Evolutionary conservation across 1,284 basidiomycete species (phyloP).

Genomic region (Meira miltonrushii): DNA sequence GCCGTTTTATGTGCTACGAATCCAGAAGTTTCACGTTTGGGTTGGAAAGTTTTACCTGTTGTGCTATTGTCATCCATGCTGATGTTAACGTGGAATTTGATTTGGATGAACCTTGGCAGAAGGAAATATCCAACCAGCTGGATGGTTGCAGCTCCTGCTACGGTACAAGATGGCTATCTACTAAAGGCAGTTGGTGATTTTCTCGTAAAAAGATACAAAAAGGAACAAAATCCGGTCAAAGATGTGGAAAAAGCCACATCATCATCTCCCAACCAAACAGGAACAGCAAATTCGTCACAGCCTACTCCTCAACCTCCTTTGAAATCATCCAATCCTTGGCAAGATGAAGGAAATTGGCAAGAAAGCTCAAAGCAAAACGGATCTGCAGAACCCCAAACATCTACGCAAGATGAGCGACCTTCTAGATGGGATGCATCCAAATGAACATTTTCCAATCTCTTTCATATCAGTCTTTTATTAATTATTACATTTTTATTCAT

Average conservation of each 20-base stretch:
- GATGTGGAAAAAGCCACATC: neutral
- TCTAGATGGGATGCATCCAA: conserved; percentile 5
- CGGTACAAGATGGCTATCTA: neutral
- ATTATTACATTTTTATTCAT: neutral
- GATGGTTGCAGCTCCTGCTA: neutral
- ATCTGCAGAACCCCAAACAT: neutral
- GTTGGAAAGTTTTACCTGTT: conserved; percentile 29
- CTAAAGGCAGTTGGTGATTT: neutral
- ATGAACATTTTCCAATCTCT: neutral
- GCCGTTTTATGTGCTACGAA: conserved; percentile 26
- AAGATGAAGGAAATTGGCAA: conserved; percentile 1
- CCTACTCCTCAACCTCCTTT: neutral
- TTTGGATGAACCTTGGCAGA: conserved; percentile 34
- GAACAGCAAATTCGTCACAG: neutral
- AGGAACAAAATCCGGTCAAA: neutral
- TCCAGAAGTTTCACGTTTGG: conserved; percentile 22
- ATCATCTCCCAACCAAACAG: neutral
- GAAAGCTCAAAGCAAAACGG: neutral
- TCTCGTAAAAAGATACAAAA: neutral
- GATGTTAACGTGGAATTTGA: conserved; percentile 29
- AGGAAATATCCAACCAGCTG: conserved; percentile 4
- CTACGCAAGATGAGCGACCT: neutral
- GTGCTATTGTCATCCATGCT: conserved; percentile 25
- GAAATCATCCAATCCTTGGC: neutral
- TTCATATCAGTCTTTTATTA: neutral